Base-by-base conservation (phyloP, 78 protist species). In the Dictyostelium capitatum region DNA sequence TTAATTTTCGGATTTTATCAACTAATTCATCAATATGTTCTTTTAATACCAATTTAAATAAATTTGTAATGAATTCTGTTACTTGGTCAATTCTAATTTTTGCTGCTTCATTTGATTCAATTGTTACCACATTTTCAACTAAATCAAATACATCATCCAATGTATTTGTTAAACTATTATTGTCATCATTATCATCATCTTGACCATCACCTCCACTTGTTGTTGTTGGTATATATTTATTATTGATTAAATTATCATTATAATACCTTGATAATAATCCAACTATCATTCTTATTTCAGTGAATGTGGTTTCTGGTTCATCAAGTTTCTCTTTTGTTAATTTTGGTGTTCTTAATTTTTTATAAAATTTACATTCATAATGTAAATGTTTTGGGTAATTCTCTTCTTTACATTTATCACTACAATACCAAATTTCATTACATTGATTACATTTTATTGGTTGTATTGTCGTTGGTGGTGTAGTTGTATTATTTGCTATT, bases 221-320 rank as follows among this genome's bases (percentile, higher is more conserved):
- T 59, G 37, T 25, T 28, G 64, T 23, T 53, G 67, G 14, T 37
- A 37, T 37, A 37, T 37, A 59, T 19, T 5, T 37, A 19, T 79
- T 17, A 6, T 43, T 37, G 59, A 57, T 37, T 72, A 73, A 23
- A 72, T 54, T 41, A 54, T 72, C 25, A 15, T 64, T 3, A 83
- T 72, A 56, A 46, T 54, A 83, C 6, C 90, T 15, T 19, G 64
- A 28, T 37, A 83, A 17, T 4, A 83, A 4, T 9, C 81, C 90
- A 17, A 83, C 28, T 4, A 83, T 43, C 90, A 83, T 83, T 53
- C 75, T 69, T 6, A 83, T 23, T 32, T 83, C 90, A 2, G 90
- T 83, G 32, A 51, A 64, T 37, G 43, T 37, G 1, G 64, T 23
- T n/a, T 83, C 90, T 11, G 15, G 19, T 25, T 75, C 67, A 15